Evolutionary conservation across 2,329 filamentous ascomycete species (phyloP).

Genomic region (Hypoxylon sp.): DNA sequence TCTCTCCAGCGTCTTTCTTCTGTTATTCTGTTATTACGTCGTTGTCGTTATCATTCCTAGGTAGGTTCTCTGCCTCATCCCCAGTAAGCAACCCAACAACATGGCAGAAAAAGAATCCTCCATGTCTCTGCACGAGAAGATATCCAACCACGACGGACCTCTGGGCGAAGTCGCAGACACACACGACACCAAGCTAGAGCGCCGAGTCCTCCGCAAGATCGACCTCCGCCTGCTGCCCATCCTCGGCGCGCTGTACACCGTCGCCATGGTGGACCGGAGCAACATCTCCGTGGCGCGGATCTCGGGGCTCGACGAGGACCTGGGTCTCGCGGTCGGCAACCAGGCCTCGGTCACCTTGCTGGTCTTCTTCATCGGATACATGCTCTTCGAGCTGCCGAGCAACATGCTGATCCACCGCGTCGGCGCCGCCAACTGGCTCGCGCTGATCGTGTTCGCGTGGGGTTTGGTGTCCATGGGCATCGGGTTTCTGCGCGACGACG

Average conservation of each 20-base stretch:
- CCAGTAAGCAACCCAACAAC: not conserved
- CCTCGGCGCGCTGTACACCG: conserved; percentile 43
- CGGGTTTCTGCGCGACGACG: conserved; percentile 43
- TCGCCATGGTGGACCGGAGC: conserved; percentile 43
- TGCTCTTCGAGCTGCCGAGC: conserved; percentile 45
- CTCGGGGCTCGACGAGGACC: conserved; percentile 46
- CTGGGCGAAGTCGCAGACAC: not conserved
- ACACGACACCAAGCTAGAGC: conserved; percentile 32
- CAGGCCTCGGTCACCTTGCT: conserved; percentile 45
- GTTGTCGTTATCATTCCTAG: no score
- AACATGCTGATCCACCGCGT: conserved; percentile 46
- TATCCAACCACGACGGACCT: not conserved
- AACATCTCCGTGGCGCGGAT: conserved; percentile 48
- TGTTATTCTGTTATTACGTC: no score
- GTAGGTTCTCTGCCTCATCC: no score
- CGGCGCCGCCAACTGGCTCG: conserved; percentile 43
- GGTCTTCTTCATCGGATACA: conserved; percentile 47
- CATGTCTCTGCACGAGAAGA: conserved; percentile 31
- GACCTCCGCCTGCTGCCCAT: conserved; percentile 47
- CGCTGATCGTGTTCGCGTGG: conserved; percentile 46
- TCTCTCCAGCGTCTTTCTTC: not conserved
- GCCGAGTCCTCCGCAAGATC: conserved; percentile 44
- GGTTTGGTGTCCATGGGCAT: conserved; percentile 46
- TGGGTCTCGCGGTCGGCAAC: conserved; percentile 47
- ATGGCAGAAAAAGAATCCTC: conserved; percentile 33